Base-by-base conservation (phyloP, 805 yeast species). In the Ogataea paradorogensis region DNA sequence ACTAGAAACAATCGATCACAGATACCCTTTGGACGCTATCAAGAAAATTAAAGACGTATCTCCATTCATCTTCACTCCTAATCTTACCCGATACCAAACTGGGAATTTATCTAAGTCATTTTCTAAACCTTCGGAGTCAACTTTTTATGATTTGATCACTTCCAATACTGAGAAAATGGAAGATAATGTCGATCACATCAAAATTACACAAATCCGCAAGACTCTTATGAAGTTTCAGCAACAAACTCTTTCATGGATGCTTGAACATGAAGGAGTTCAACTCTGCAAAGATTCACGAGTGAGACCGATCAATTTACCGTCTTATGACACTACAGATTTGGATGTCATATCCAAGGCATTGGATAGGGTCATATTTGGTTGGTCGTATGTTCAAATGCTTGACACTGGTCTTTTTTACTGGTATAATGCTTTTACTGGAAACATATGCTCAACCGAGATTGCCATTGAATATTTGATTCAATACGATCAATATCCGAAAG, bases 171-270 rank as follows among this genome's bases (percentile, higher is more conserved):
- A 53, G 7, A 43, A 31, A 14, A 28, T 34, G n/a, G 37, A 47
- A 2, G 48, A 43, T 22, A 41, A 42, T 6, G 20, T 29, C 7
- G 30, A 38, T 20, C 33, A 35, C 2, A 24, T 55, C 1, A 30
- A 30, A 2, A 24, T 59, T 1, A 53, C 54, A 3, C 35, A 33
- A 2, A 35, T 61, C 5, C 28, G 50, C 2, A 61, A 61, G 35
- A 38, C 46, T 2, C 39, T 61, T 22, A 29, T 61, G 21, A 55
- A 56, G 2, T 81, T 79, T 44, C 88, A 81, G 54, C 65, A 64
- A 4, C 71, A 68, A 30, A 70, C 84, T 2, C 67, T 81, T 1
- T 57, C 63, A 13, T 81, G 88, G 88, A 59, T 80, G 52, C 58
- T 81, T 4, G 46, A 59, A 0, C 69, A 65, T 43, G 88, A 81